Evolutionary conservation across 2,329 filamentous ascomycete species (phyloP), one percentile per base, ranked within the genome.

Genomic region (Penicillium sp.): DNA sequence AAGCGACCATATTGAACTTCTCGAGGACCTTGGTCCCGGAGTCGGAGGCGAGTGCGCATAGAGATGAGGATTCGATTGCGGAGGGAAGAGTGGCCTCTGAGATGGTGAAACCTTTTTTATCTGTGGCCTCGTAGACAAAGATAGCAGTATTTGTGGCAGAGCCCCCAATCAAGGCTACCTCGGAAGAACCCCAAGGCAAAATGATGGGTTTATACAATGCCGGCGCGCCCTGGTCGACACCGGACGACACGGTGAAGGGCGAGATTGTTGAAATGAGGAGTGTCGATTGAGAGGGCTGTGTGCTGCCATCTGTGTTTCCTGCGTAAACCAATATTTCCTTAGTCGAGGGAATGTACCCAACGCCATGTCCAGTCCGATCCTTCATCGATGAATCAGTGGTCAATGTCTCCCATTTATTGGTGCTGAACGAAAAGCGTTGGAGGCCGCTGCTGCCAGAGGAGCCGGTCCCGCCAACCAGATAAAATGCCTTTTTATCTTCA

Each of bases 261-360:
- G 82, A 76, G 5, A 80, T 4, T 16, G 88, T 86, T 3, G 81
- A 78, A 57, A 97, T 86, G 19, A 88, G 81, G 67, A 92, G 96
- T 0, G 91, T 93, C 64, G 91, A 83, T 2, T 87, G 84, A 0
- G 90, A 92, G 0, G 83, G 77, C 7, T 77, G 74, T 9, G 76
- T 73, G 34, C 76, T 77, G 27, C 84, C 84, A 64, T 87, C 83
- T 65, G 87, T 85, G 16, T 82, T 85, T 45, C 93, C 93, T 33
- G 87, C 90, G 70, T 92, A 97, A 27, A 96, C 81, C 25, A 97
- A 76, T 53, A 97, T 89, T 4, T 85, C 82, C 54, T 90, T 82
- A 16, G 85, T 83, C 23, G 82, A 81, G 60, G 86, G 82, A 53
- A 97, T 79, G 70, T 92, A 97, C 19, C 84, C 82, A 13, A 89